Percentiles rank a stretch among this genome's conserved stretches.
Conservation (phyloP, 257 asterid species). For the Perilla frutescens region DNA sequence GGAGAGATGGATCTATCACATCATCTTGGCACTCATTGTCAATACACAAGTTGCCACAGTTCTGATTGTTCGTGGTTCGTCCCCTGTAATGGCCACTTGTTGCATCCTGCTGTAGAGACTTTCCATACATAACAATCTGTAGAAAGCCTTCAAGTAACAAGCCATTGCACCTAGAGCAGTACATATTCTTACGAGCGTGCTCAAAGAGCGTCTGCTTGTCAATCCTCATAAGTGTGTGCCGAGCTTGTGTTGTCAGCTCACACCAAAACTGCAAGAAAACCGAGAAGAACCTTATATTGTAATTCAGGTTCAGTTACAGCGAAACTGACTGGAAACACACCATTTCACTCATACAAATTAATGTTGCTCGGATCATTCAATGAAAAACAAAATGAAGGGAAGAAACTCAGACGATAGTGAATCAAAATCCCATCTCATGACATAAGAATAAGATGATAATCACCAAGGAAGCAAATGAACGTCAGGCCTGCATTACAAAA, state of each 20-base stretch:
- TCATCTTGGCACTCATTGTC: slow-evolving; percentile 64
- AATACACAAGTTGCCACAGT: slow-evolving; percentile 45
- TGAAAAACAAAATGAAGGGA: neutral
- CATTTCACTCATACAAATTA: neutral
- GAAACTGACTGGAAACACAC: neutral
- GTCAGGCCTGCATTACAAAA: neutral
- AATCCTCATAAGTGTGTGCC: slow-evolving; percentile 77
- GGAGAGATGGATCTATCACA: slow-evolving; percentile 86
- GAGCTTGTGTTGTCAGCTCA: slow-evolving; percentile 83
- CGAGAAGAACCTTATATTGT: slow-evolving; percentile 11
- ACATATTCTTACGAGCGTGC: slow-evolving; percentile 97
- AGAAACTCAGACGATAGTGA: neutral
- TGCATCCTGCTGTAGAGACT: slow-evolving; percentile 81
- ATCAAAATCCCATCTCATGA: neutral
- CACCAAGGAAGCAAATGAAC: neutral
- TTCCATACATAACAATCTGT: slow-evolving; percentile 93
- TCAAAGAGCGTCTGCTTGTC: slow-evolving; percentile 92
- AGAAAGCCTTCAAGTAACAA: slow-evolving; percentile 86
- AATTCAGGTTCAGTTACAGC: slow-evolving; percentile 1
- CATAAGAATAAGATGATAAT: slow-evolving; percentile 6
- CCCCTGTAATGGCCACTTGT: slow-evolving; percentile 44
- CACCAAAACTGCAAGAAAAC: slow-evolving; percentile 79
- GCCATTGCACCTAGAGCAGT: slow-evolving; percentile 98
- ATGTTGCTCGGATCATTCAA: neutral
- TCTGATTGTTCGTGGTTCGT: slow-evolving; percentile 47